Evolutionary conservation across 2,329 filamentous ascomycete species (phyloP).

Genomic region (Pseudocercospora macadamiae): DNA sequence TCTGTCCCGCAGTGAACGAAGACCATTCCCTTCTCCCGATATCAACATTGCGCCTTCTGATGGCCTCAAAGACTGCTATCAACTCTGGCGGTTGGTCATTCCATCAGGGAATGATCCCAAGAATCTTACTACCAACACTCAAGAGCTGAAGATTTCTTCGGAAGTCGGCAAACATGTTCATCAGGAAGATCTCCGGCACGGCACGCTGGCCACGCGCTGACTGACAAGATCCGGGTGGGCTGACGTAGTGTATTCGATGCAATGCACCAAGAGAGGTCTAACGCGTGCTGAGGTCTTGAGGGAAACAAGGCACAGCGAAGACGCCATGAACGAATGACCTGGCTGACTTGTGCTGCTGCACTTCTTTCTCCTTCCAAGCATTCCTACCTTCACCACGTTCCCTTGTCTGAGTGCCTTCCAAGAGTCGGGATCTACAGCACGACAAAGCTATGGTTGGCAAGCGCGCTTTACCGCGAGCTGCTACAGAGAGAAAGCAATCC

Average conservation of each 20-base stretch:
- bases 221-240: background rate
- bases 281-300: background rate
- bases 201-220: slow-evolving; percentile 1
- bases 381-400: background rate
- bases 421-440: background rate
- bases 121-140: too few relatives aligned
- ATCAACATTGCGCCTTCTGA: too few relatives aligned
- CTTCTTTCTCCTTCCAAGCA: background rate
- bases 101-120: too few relatives aligned
- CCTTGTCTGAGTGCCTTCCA: background rate
- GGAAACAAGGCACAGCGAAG: background rate
- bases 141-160: too few relatives aligned
- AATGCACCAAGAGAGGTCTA: slow-evolving; percentile 2
- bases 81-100: too few relatives aligned
- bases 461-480: slow-evolving; percentile 23
- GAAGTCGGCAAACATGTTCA: background rate
- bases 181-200: background rate
- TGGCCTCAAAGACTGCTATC: too few relatives aligned
- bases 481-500: slow-evolving; percentile 5
- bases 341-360: background rate
- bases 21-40: too few relatives aligned
- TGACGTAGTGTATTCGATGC: slow-evolving; percentile 1
- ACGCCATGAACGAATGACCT: background rate
- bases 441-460: slow-evolving; percentile 34
- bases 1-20: too few relatives aligned